These are phyloP conservation scores for Dictyostelium intermedium DNA, from an alignment of 78 protist genomes.

Conservation along the genomic window DNA sequence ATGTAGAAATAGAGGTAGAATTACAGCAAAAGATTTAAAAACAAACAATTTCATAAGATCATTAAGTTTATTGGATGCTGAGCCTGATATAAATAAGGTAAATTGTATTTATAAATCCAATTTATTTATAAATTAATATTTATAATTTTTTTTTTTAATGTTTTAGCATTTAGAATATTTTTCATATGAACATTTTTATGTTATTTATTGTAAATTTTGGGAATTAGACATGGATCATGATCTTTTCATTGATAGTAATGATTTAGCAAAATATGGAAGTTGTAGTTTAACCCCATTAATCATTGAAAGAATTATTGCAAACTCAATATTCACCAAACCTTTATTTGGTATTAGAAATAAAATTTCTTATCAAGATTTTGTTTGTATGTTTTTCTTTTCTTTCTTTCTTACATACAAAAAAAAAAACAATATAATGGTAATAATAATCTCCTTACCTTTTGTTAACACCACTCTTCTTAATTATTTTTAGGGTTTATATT, in stretches of 20 bases:
- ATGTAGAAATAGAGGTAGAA: constrained; percentile 49
- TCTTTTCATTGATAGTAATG: constrained; percentile 53
- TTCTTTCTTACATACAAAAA: neutral
- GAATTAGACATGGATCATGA: constrained; percentile 96
- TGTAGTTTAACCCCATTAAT: constrained; percentile 40
- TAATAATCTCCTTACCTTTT: too few relatives aligned
- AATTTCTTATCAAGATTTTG: constrained; percentile 56
- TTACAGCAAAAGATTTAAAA: constrained; percentile 78
- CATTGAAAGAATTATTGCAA: constrained; percentile 47
- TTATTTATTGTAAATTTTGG: constrained; percentile 96
- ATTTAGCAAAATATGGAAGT: constrained; percentile 68
- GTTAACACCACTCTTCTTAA: too few relatives aligned
- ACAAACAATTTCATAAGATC: constrained; percentile 42
- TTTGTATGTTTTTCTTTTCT: constrained; percentile 23
- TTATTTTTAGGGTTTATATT: constrained; percentile 84
- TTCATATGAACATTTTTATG: constrained; percentile 97
- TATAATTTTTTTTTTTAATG: neutral
- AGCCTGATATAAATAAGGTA: constrained; percentile 90
- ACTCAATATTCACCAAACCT: constrained; percentile 23
- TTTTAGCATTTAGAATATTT: constrained; percentile 87
- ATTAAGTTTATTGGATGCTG: constrained; percentile 70
- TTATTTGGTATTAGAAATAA: neutral
- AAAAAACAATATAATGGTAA: too few relatives aligned
- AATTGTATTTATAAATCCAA: neutral
- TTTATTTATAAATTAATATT: neutral